A percentile compares a stretch with the other conserved stretches of the same genome.
Conservation (phyloP, 306 rosid species). For the Prinsepia uniflora region DNA sequence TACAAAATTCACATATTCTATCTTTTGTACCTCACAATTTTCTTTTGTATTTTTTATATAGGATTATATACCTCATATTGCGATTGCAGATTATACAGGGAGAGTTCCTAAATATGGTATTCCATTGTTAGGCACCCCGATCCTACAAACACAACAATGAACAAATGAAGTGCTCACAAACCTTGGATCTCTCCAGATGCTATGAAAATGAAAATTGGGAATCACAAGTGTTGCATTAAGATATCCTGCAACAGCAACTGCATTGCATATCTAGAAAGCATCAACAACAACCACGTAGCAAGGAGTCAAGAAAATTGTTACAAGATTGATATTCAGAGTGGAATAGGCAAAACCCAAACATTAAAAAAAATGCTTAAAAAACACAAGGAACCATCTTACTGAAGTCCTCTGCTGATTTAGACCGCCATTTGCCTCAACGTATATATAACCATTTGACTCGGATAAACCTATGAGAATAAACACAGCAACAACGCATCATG, state of each 20-base stretch:
- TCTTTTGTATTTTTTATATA: too few relatives aligned
- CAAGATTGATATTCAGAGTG: constrained; percentile 17
- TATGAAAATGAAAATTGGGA: constrained; percentile 93
- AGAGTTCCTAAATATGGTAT: background rate
- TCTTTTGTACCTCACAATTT: background rate
- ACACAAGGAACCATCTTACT: constrained; percentile 43
- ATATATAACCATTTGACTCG: constrained; percentile 89
- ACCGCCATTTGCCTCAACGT: constrained; percentile 97
- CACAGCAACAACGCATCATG: constrained; percentile 7
- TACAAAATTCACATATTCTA: background rate
- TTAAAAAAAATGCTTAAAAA: constrained; percentile 17
- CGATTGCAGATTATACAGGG: background rate
- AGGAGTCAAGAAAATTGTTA: constrained; percentile 24
- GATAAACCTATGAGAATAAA: constrained; percentile 52
- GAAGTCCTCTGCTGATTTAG: constrained; percentile 96
- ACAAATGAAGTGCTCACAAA: constrained; percentile 31
- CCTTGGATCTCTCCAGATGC: constrained; percentile 99
- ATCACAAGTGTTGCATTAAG: constrained; percentile 95
- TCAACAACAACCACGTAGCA: constrained; percentile 27
- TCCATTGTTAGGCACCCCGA: background rate
- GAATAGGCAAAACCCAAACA: background rate
- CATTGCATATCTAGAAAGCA: constrained; percentile 80
- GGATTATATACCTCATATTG: background rate
- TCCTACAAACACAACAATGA: constrained; percentile 6
- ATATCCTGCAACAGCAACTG: constrained; percentile 97